Percentiles rank a stretch among this genome's conserved stretches.
These are phyloP conservation scores for Calonectria ilicicola DNA, from an alignment of 2,329 filamentous ascomycete genomes.

Conservation along the genomic window DNA sequence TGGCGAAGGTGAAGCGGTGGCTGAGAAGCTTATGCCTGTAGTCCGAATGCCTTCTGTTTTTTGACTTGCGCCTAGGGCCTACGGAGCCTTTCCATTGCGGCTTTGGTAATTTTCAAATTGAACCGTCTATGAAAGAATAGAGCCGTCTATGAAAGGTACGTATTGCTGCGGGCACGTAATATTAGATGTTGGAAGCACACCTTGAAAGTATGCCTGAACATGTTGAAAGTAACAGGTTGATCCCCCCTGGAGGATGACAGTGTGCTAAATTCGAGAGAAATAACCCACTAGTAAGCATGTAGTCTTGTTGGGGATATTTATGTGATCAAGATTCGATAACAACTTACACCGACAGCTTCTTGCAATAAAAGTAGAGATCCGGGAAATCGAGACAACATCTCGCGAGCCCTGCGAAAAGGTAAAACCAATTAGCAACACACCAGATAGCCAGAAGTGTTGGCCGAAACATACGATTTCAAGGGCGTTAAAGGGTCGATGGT, in stretches of 20 bases:
- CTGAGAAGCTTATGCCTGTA: no score
- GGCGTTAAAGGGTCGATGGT: conserved; percentile 54
- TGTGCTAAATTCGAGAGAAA: conserved; percentile 42
- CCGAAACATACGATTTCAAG: conserved; percentile 45
- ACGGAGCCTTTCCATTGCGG: background rate
- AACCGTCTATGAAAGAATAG: background rate
- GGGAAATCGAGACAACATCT: conserved; percentile 45
- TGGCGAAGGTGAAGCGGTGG: background rate
- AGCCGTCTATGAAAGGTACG: conserved; percentile 38
- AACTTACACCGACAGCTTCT: conserved; percentile 50
- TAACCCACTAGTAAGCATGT: conserved; percentile 23
- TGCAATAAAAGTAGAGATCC: conserved; percentile 46
- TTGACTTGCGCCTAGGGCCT: background rate
- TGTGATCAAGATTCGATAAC: conserved; percentile 11
- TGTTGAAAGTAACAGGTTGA: conserved; percentile 51
- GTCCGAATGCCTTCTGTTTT: background rate
- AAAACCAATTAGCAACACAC: conserved; percentile 22
- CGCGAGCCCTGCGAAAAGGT: conserved; percentile 38
- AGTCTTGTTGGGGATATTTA: conserved; percentile 12
- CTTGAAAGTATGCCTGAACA: conserved; percentile 52
- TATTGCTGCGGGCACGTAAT: conserved; percentile 48
- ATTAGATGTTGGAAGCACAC: conserved; percentile 46
- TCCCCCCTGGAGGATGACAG: conserved; percentile 40
- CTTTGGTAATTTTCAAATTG: background rate
- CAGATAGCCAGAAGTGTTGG: background rate